Conservation (phyloP, 768 basidiomycete species). For the Leccinellum rugosiceps region DNA sequence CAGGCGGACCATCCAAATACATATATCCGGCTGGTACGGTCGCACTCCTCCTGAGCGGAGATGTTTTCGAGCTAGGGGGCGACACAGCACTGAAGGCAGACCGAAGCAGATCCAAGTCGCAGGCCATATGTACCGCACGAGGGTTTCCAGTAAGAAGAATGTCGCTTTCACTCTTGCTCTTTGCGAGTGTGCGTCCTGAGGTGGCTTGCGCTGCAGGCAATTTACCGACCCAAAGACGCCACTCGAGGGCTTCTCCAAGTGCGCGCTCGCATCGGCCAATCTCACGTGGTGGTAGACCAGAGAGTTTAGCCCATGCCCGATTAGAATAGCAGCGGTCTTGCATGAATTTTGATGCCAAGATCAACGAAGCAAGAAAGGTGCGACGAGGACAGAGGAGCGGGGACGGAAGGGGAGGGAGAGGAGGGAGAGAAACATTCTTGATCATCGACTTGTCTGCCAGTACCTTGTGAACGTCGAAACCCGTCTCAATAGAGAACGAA, state of each 20-base stretch:
- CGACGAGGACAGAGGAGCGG: slow-evolving; percentile 86
- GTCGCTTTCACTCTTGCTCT: slow-evolving; percentile 52
- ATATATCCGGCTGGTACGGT: slow-evolving; percentile 41
- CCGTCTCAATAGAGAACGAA: slow-evolving; percentile 19
- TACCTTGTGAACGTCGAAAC: slow-evolving; percentile 8
- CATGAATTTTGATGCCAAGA: slow-evolving; percentile 88
- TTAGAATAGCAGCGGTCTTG: slow-evolving; percentile 95
- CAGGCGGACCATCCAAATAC: slow-evolving; percentile 12
- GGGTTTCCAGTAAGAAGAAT: slow-evolving; percentile 17
- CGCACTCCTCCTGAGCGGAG: slow-evolving; percentile 37
- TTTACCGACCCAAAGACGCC: slow-evolving; percentile 94
- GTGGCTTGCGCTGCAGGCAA: slow-evolving; percentile 36
- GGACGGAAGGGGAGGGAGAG: slow-evolving; percentile 56
- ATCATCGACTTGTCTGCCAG: slow-evolving; percentile 11
- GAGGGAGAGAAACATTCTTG: slow-evolving; percentile 22
- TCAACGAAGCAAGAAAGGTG: slow-evolving; percentile 83
- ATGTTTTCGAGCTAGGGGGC: slow-evolving; percentile 11
- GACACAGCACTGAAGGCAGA: slow-evolving; percentile 5
- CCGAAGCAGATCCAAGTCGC: slow-evolving; percentile 1
- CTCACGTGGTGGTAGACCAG: slow-evolving; percentile 82
- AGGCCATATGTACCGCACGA: neutral
- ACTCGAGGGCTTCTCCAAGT: slow-evolving; percentile 80
- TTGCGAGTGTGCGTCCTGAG: slow-evolving; percentile 38
- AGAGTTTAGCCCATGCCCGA: slow-evolving; percentile 90
- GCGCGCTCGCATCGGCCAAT: slow-evolving; percentile 87